phyloP scores from a whole-genome alignment of 306 rosid species.

The Cicer chorassanicum region DNA sequence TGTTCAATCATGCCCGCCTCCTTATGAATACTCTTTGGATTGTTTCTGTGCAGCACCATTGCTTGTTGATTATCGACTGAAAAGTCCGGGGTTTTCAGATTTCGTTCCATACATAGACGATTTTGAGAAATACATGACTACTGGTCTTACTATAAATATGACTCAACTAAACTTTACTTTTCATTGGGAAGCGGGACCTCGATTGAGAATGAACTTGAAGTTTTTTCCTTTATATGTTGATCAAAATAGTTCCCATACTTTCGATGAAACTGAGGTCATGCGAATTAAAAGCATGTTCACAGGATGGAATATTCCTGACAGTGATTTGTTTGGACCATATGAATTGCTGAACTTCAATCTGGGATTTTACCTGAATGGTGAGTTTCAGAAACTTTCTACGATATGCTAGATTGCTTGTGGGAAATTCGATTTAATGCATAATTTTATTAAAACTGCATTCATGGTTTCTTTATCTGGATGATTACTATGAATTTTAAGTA shows the following conservation, averaged over 20 bases:
- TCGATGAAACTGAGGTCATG: constrained; percentile 63
- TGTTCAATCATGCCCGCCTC: constrained; percentile 63
- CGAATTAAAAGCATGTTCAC: constrained; percentile 64
- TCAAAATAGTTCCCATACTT: constrained; percentile 30
- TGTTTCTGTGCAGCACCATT: constrained; percentile 83
- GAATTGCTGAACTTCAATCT: constrained; percentile 62
- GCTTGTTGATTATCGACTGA: constrained; percentile 67
- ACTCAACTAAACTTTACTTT: constrained; percentile 64
- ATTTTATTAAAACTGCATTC: neutral
- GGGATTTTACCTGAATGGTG: constrained; percentile 61
- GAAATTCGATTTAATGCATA: constrained; percentile 23
- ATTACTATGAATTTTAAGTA: constrained; percentile 23
- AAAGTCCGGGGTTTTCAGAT: constrained; percentile 87
- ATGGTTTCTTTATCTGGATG: constrained; percentile 18
- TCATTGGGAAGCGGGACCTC: constrained; percentile 75
- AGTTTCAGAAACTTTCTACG: constrained; percentile 52
- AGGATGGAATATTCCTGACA: constrained; percentile 65
- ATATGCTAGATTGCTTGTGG: constrained; percentile 26
- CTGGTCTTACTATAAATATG: constrained; percentile 48
- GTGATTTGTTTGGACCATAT: constrained; percentile 77
- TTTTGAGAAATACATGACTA: constrained; percentile 57
- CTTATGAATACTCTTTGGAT: constrained; percentile 56
- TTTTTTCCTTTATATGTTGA: constrained; percentile 62
- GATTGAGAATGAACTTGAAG: constrained; percentile 71
- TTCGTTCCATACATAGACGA: constrained; percentile 54